Evolutionary conservation across 2,329 filamentous ascomycete genomes (phyloP).

Genomic region (Cordyceps cateniannulata): DNA sequence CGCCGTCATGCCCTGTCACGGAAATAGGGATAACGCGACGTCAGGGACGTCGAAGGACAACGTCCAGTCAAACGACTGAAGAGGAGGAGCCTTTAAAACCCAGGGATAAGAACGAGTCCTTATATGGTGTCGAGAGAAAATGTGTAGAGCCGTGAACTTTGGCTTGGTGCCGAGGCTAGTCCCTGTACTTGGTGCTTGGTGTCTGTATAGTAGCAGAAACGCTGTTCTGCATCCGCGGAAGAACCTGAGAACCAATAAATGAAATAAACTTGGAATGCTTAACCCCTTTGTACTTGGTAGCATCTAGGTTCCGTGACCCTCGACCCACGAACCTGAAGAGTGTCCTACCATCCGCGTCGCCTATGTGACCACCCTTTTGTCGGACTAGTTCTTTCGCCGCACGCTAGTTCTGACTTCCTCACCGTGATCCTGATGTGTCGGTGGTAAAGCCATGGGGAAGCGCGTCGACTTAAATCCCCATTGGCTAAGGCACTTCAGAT

Average conservation of each 20-base stretch:
- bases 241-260: no score
- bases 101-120: neutral
- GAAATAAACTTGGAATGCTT: no score
- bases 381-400: slow-evolving; percentile 3
- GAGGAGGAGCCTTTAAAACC: no score
- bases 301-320: slow-evolving; percentile 1
- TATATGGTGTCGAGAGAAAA: neutral
- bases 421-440: neutral
- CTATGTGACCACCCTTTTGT: neutral
- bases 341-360: neutral
- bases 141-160: slow-evolving; percentile 3
- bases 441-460: neutral
- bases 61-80: neutral
- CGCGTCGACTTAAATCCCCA: slow-evolving; percentile 36
- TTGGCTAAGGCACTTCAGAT: slow-evolving; percentile 57
- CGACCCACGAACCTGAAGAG: slow-evolving; percentile 2
- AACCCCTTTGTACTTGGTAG: no score
- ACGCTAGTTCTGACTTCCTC: neutral
- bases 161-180: neutral
- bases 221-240: no score
- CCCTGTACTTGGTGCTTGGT: neutral
- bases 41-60: neutral
- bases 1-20: neutral
- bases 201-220: no score
- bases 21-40: neutral